phyloP scores from a whole-genome alignment of 2,329 filamentous ascomycete genomes.

The Xylariaceae sp. region DNA sequence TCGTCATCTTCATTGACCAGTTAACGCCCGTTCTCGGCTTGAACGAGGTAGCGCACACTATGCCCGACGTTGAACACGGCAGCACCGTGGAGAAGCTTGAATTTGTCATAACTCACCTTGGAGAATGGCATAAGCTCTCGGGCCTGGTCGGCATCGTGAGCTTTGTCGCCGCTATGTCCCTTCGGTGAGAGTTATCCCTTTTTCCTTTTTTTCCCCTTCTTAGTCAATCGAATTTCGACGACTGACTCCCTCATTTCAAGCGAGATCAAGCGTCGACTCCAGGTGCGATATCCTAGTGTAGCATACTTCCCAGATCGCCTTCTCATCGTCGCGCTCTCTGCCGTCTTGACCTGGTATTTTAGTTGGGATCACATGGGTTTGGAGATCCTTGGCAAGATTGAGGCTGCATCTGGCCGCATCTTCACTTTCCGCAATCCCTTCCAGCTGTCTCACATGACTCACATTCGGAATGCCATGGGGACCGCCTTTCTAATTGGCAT shows the following conservation, averaged over 20 bases:
- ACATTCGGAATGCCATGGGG: slow-evolving; percentile 81
- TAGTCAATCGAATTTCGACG: not conserved
- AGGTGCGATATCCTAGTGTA: slow-evolving; percentile 72
- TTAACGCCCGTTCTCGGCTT: slow-evolving; percentile 87
- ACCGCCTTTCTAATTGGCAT: slow-evolving; percentile 91
- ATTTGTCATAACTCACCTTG: slow-evolving; percentile 68
- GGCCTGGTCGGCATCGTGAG: slow-evolving; percentile 71
- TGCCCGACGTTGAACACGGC: slow-evolving; percentile 67
- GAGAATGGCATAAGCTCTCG: slow-evolving; percentile 68
- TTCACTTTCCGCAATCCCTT: slow-evolving; percentile 89
- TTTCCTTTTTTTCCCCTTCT: not conserved
- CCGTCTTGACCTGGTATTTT: slow-evolving; percentile 71
- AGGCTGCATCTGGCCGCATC: slow-evolving; percentile 63
- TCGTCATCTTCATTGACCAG: slow-evolving; percentile 94
- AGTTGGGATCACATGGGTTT: slow-evolving; percentile 78
- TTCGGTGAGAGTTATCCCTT: slow-evolving; percentile 53
- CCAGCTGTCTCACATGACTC: slow-evolving; percentile 66
- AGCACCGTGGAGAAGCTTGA: slow-evolving; percentile 81
- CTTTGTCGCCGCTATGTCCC: slow-evolving; percentile 87
- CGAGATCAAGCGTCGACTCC: slow-evolving; percentile 74
- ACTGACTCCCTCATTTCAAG: slow-evolving; percentile 40
- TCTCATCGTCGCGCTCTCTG: slow-evolving; percentile 78
- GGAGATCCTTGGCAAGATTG: slow-evolving; percentile 76
- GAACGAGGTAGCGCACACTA: slow-evolving; percentile 57
- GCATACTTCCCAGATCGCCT: slow-evolving; percentile 93